phyloP scores from a whole-genome alignment of 805 yeast species.

The Saccharomyces paradoxus region DNA sequence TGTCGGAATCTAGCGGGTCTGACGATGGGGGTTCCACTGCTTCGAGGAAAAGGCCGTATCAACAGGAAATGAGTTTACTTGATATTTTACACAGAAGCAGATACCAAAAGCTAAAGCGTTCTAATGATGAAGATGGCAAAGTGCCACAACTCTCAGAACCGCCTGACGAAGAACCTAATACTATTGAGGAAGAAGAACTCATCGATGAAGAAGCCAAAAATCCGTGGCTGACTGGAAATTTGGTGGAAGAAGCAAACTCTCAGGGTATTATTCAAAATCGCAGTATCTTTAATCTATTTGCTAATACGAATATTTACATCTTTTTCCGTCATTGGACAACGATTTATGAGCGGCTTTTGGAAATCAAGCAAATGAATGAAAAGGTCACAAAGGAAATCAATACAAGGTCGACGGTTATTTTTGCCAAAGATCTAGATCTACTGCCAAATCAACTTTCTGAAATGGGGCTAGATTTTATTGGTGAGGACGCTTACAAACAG shows the following conservation, averaged over 20 bases:
- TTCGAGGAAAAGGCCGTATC: constrained; percentile 28
- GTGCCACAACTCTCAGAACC: constrained; percentile 12
- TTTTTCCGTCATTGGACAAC: constrained; percentile 82
- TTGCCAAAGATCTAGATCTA: constrained; percentile 81
- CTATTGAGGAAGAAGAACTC: constrained; percentile 28
- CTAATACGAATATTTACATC: constrained; percentile 80
- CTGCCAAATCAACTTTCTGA: constrained; percentile 74
- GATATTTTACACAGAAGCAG: constrained; percentile 31
- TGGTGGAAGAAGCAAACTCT: constrained; percentile 26
- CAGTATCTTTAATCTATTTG: constrained; percentile 66
- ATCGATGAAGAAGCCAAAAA: constrained; percentile 25
- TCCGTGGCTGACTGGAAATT: constrained; percentile 31
- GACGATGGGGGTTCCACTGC: constrained; percentile 8
- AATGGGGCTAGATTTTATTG: constrained; percentile 65
- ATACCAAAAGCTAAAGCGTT: constrained; percentile 30
- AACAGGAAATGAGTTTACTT: constrained; percentile 15
- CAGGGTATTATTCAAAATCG: constrained; percentile 34
- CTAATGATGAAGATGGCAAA: constrained; percentile 17
- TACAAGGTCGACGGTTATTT: constrained; percentile 54
- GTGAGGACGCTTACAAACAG: constrained; percentile 67
- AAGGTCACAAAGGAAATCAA: constrained; percentile 68
- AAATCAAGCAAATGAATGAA: constrained; percentile 63
- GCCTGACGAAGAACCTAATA: constrained; percentile 20
- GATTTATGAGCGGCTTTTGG: constrained; percentile 69
- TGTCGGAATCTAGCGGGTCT: constrained; percentile 15